Percentiles rank a stretch among this genome's conserved stretches.
Conservation (phyloP, 441 rosid genomes). For the Bocquillonia castaneifolia region DNA sequence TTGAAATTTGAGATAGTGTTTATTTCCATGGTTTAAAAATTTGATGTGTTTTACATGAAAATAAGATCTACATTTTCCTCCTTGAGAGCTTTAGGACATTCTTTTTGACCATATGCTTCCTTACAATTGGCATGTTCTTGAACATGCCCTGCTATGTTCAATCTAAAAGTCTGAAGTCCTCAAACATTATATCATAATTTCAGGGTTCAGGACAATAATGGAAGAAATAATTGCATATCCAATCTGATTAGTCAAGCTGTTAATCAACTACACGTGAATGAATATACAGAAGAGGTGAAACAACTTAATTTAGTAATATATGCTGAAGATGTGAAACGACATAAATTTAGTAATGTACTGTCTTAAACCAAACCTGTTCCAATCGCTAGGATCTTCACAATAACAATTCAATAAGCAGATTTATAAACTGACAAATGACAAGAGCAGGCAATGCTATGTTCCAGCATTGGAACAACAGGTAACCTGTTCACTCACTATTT, state of each 20-base stretch:
- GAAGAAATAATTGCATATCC: not conserved
- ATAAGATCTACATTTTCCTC: not conserved
- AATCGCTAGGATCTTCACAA: not conserved
- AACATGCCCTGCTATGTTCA: too few species aligned
- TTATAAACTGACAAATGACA: not conserved
- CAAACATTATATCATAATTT: not conserved
- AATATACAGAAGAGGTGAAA: not conserved
- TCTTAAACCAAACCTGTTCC: not conserved
- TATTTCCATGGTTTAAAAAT: not conserved
- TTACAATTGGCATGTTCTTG: constrained; percentile 1
- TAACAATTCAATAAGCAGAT: not conserved
- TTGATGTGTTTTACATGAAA: not conserved
- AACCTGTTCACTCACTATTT: not conserved
- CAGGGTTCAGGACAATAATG: not conserved
- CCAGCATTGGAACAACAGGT: not conserved
- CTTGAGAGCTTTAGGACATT: not conserved
- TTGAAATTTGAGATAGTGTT: not conserved
- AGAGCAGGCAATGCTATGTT: not conserved
- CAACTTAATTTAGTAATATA: too few species aligned
- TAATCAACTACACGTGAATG: not conserved
- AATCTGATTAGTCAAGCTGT: not conserved
- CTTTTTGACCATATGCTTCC: not conserved
- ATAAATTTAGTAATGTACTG: not conserved
- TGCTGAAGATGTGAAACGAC: too few species aligned
- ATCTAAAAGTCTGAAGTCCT: too few species aligned